phyloP scores from a whole-genome alignment of 345 rosid genomes.

The Ricinus communis region DNA sequence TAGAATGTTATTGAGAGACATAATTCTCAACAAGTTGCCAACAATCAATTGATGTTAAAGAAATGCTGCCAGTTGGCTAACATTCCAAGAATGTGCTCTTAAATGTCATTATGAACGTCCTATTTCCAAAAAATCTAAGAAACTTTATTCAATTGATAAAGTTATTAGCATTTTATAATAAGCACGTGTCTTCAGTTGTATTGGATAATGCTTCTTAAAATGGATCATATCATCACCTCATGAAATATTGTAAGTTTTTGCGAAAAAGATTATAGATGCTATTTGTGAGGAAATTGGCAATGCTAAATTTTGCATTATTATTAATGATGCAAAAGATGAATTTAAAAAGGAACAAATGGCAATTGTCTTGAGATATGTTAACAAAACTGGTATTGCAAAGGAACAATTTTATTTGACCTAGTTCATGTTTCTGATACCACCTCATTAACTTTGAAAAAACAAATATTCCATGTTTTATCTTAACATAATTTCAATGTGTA shows the following conservation, averaged over 20 bases:
- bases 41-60: neutral
- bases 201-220: neutral
- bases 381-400: no score
- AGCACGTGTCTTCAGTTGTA: neutral
- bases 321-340: neutral
- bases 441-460: neutral
- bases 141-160: neutral
- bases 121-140: neutral
- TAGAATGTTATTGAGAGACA: neutral
- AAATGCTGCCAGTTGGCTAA: neutral
- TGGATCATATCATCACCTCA: neutral
- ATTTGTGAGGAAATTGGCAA: neutral
- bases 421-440: neutral
- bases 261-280: neutral
- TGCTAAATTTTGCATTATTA: neutral
- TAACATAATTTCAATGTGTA: neutral
- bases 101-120: neutral
- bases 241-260: neutral
- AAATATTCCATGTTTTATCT: neutral
- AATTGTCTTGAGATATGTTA: constrained; percentile 1
- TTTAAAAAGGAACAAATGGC: constrained; percentile 5
- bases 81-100: neutral
- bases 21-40: neutral
- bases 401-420: neutral
- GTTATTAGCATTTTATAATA: neutral